Evolutionary conservation across 2,329 filamentous ascomycete species (phyloP).

Genomic region (Pseudocercospora fuligena): DNA sequence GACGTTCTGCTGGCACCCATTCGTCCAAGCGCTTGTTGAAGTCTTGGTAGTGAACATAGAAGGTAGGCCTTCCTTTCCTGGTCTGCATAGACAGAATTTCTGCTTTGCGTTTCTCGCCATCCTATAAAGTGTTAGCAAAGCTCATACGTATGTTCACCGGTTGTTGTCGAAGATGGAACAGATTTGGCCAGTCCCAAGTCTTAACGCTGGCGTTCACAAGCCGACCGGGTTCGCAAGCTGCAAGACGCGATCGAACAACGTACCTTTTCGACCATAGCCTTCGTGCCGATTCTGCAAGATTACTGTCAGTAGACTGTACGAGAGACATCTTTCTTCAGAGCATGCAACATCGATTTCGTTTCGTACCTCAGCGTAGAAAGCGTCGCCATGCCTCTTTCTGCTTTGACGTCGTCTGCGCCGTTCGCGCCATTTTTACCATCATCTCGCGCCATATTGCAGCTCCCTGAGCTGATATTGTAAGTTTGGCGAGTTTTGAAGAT

Average conservation of each 20-base stretch:
- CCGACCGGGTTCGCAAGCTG: conserved; percentile 20
- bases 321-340: neutral
- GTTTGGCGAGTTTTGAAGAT: conserved; percentile 12
- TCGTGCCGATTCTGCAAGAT: conserved; percentile 65
- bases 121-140: conserved; percentile 47
- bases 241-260: neutral
- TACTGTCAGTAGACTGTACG: conserved; percentile 18
- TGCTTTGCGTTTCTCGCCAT: conserved; percentile 85
- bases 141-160: neutral
- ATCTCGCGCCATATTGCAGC: conserved; percentile 60
- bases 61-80: conserved; percentile 83
- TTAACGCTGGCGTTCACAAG: conserved; percentile 19
- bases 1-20: conserved; percentile 82
- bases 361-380: conserved; percentile 78
- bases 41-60: conserved; percentile 97
- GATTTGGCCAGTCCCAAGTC: conserved; percentile 31
- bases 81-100: conserved; percentile 96
- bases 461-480: neutral
- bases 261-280: conserved; percentile 73
- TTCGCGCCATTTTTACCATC: conserved; percentile 39
- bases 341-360: neutral
- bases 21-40: conserved; percentile 92
- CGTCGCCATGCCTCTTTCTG: conserved; percentile 81
- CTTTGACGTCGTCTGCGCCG: conserved; percentile 47
- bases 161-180: neutral